These are phyloP conservation scores for Pisolithus tinctorius DNA, from an alignment of 768 basidiomycete genomes.

Conservation along the genomic window DNA sequence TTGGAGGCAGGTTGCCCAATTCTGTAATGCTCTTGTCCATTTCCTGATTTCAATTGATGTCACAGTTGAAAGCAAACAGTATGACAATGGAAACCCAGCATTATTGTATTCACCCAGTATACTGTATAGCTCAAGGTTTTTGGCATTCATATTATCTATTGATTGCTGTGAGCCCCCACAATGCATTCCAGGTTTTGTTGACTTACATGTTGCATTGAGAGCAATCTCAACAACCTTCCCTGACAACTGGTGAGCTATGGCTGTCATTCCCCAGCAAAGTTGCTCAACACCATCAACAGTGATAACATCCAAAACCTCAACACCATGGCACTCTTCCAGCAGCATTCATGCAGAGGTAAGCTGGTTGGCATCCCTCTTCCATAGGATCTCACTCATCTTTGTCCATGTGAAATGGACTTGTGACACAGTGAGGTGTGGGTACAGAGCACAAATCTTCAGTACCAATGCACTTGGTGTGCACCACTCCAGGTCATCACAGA, in stretches of 20 bases:
- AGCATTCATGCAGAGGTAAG: slow-evolving; percentile 19
- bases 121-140: slow-evolving; percentile 18
- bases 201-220: slow-evolving; percentile 14
- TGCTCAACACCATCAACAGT: slow-evolving; percentile 15
- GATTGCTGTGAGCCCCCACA: neutral
- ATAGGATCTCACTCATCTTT: slow-evolving; percentile 20
- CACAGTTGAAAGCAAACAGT: slow-evolving; percentile 18
- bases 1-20: slow-evolving; percentile 9
- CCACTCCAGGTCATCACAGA: slow-evolving; percentile 24
- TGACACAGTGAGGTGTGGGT: slow-evolving; percentile 16
- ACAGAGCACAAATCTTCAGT: slow-evolving; percentile 27
- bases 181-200: slow-evolving; percentile 8
- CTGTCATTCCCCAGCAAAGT: slow-evolving; percentile 5
- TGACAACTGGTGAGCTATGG: neutral
- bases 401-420: slow-evolving; percentile 25
- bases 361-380: slow-evolving; percentile 18
- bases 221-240: slow-evolving; percentile 9
- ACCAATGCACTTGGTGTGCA: slow-evolving; percentile 23
- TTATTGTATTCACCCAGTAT: slow-evolving; percentile 17
- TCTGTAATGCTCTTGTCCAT: slow-evolving; percentile 9
- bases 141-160: neutral
- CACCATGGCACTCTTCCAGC: slow-evolving; percentile 11
- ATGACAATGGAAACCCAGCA: slow-evolving; percentile 18
- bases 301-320: neutral
- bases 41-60: slow-evolving; percentile 13